Percentiles rank a stretch among this genome's conserved stretches.
These are phyloP conservation scores for Fusarium compactum DNA, from an alignment of 2,329 filamentous ascomycete species.

Conservation along the genomic window DNA sequence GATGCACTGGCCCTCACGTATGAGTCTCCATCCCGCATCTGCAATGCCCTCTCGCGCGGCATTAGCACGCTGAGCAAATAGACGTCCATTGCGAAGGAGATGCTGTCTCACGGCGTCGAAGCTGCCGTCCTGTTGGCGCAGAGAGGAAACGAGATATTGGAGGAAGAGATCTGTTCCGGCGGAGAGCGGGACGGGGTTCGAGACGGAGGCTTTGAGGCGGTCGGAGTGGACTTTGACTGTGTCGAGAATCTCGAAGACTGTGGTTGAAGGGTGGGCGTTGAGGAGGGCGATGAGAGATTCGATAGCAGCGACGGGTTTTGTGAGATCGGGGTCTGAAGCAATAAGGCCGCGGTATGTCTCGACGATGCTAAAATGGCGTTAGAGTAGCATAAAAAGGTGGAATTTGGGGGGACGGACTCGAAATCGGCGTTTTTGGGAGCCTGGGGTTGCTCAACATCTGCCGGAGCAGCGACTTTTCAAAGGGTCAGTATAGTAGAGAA, in stretches of 20 bases:
- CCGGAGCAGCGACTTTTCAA: constrained; percentile 25
- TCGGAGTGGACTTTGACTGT: constrained; percentile 82
- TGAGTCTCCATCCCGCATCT: constrained; percentile 79
- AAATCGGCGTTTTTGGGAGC: constrained; percentile 41
- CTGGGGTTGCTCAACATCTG: constrained; percentile 41
- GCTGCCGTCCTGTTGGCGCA: constrained; percentile 65
- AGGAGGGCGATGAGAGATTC: constrained; percentile 91
- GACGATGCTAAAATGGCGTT: constrained; percentile 61
- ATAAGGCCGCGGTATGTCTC: constrained; percentile 67
- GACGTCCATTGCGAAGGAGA: constrained; percentile 83
- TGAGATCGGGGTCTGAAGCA: constrained; percentile 80
- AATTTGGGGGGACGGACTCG: constrained; percentile 40
- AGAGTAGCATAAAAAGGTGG: not conserved
- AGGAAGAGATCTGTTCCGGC: constrained; percentile 97
- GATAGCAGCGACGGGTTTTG: constrained; percentile 95
- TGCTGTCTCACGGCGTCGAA: constrained; percentile 88
- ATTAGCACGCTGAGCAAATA: constrained; percentile 90
- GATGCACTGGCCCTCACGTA: constrained; percentile 83
- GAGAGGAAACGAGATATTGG: constrained; percentile 86
- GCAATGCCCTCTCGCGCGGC: constrained; percentile 87
- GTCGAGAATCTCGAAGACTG: constrained; percentile 93
- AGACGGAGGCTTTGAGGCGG: constrained; percentile 80
- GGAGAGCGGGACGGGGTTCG: constrained; percentile 91
- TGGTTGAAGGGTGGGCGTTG: constrained; percentile 81
- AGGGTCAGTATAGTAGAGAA: not conserved